A percentile compares a stretch with the other conserved stretches of the same genome.
These are phyloP conservation scores for Epichloe scottii DNA, from an alignment of 2,329 filamentous ascomycete species.

Conservation along the genomic window DNA sequence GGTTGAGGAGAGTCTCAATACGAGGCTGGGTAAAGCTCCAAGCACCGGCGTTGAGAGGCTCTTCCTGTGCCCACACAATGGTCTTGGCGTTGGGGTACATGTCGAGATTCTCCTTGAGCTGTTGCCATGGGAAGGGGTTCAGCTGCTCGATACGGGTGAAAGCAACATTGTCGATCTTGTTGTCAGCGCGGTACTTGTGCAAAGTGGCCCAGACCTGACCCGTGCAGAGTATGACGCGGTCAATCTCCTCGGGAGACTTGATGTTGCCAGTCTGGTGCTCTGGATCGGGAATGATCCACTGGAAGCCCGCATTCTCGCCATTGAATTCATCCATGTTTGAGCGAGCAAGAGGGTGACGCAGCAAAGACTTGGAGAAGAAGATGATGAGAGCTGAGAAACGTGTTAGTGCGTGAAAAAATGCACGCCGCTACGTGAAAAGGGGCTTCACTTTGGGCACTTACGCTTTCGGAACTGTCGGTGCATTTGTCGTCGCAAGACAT, in stretches of 20 bases:
- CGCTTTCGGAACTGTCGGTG: constrained; percentile 98
- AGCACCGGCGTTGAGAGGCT: constrained; percentile 91
- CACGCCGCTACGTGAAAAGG: neutral
- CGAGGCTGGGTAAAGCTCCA: constrained; percentile 97
- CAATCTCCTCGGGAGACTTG: constrained; percentile 71
- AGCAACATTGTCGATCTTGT: constrained; percentile 80
- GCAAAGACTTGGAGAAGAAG: constrained; percentile 96
- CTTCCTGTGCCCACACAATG: constrained; percentile 95
- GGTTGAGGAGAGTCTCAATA: constrained; percentile 89
- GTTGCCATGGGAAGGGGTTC: constrained; percentile 97
- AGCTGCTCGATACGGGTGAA: constrained; percentile 95
- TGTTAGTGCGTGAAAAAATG: neutral
- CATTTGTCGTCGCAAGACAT: constrained; percentile 92
- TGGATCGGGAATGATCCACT: constrained; percentile 89
- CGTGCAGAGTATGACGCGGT: constrained; percentile 86
- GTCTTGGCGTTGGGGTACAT: constrained; percentile 95
- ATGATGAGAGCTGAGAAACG: constrained; percentile 61
- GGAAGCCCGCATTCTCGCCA: constrained; percentile 74
- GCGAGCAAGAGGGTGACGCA: constrained; percentile 85
- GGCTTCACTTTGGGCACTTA: constrained; percentile 36
- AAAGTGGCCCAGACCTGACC: constrained; percentile 90
- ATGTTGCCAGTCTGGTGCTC: constrained; percentile 67
- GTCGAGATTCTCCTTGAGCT: constrained; percentile 93
- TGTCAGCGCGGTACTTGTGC: constrained; percentile 77
- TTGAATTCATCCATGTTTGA: constrained; percentile 85